Conservation (phyloP, 768 basidiomycete species). For the Hygrophorus pudorinus region DNA sequence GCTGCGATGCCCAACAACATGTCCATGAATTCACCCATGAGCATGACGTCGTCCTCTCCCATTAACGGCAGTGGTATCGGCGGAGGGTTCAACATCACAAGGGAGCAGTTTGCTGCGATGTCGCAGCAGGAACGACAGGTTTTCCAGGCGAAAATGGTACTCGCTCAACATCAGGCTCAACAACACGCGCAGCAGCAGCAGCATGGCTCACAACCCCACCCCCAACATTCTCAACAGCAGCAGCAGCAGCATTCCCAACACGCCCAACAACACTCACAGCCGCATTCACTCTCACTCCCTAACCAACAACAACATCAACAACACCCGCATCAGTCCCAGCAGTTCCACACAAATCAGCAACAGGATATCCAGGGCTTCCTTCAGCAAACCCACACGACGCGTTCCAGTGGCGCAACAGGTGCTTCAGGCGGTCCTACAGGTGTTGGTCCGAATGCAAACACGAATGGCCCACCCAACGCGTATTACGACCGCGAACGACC, state of each 20-base stretch:
- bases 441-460: not conserved
- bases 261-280: not conserved
- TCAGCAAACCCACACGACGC: slow-evolving; percentile 1
- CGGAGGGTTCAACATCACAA: slow-evolving; percentile 2
- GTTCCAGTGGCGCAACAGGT: not conserved
- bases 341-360: not conserved
- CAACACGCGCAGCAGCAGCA: slow-evolving; percentile 8
- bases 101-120: slow-evolving; percentile 7
- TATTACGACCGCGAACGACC: slow-evolving; percentile 5
- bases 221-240: not conserved
- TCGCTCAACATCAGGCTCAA: slow-evolving; percentile 8
- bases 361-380: not conserved
- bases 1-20: slow-evolving; percentile 4
- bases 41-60: not conserved
- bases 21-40: not conserved
- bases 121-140: slow-evolving; percentile 7
- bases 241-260: not conserved
- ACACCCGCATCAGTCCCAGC: not conserved
- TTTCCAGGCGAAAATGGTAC: slow-evolving; percentile 6
- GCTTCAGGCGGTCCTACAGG: not conserved
- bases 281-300: not conserved
- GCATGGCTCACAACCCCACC: slow-evolving; percentile 4
- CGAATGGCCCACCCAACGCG: not conserved
- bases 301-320: not conserved
- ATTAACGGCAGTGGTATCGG: not conserved